Evolutionary conservation across 192 early-diverging fungal species (phyloP), one percentile per base, ranked within the genome.

Genomic region (Linnemannia exigua): DNA sequence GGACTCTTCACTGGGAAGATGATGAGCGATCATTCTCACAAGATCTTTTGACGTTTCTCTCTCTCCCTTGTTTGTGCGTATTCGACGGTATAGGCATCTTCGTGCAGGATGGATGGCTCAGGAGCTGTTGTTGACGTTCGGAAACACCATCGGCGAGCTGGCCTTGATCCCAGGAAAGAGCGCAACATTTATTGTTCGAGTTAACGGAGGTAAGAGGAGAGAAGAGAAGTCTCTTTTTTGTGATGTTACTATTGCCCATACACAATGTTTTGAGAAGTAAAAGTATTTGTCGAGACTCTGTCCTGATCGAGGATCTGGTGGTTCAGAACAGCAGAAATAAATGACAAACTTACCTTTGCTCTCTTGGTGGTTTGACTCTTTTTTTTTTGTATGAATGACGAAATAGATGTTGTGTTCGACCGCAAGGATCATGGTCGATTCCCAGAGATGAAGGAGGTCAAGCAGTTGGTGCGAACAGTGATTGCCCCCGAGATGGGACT

Each of bases 401-500:
- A n/a, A n/a, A n/a, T n/a, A 92, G 91, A 75, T 19, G 79, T 88
- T 20, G 84, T 95, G 35, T 95, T 91, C 88, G 92, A 95, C 82
- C 89, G 94, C 77, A 94, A 93, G 76, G 76, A 91, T 20, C 89
- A 92, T 71, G 91, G 89, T 19, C 75, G 92, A 50, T 95, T 95
- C 87, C 94, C 94, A 17, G 94, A 95, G 83, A 92, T 94, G 88
- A 95, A 95, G 81, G 93, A 94, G 72, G 87, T 93, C 71, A 95
- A 95, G 87, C 94, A 94, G 87, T 82, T 92, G 28, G 90, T 94
- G 1, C 88, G 94, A 69, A 89, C 93, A 70, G 82, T 90, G 28
- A 88, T 95, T 67, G 90, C 92, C 33, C 94, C 94, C 0, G 90
- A 88, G 25, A 94, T 93, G 90, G 80, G 86, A 6, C 90, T 95